A percentile compares a stretch with the other conserved stretches of the same genome.
Conservation (phyloP, 1,139 yeast species). For the Pichia terricola region DNA sequence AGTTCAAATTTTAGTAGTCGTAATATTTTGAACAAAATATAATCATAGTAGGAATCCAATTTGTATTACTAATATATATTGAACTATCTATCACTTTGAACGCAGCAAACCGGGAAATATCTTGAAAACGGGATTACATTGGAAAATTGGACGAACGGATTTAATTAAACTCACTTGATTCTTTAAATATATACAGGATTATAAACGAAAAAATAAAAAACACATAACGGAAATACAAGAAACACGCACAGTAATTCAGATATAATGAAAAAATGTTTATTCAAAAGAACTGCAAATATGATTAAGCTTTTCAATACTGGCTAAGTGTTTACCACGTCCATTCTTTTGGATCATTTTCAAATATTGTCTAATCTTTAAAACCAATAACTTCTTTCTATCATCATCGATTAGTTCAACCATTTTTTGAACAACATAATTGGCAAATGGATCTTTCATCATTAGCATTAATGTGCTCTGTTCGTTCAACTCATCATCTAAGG, state of each 20-base stretch:
- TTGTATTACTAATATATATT: too few relatives aligned
- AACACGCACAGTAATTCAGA: not conserved
- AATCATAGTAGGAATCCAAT: too few relatives aligned
- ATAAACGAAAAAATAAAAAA: not conserved
- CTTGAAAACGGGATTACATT: too few relatives aligned
- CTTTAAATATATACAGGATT: too few relatives aligned
- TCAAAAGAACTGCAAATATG: slow-evolving; percentile 30
- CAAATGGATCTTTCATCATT: slow-evolving; percentile 98
- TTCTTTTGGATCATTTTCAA: slow-evolving; percentile 50
- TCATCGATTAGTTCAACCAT: slow-evolving; percentile 75
- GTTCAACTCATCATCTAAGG: slow-evolving; percentile 36
- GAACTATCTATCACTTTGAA: too few relatives aligned
- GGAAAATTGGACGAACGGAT: too few relatives aligned
- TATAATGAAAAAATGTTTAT: not conserved
- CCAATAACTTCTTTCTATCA: slow-evolving; percentile 52
- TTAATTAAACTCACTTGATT: too few relatives aligned
- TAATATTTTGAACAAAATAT: too few relatives aligned
- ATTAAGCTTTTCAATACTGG: slow-evolving; percentile 75
- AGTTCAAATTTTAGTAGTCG: too few relatives aligned
- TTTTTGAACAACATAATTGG: slow-evolving; percentile 93
- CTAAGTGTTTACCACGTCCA: slow-evolving; percentile 72
- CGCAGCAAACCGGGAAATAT: too few relatives aligned
- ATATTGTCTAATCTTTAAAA: slow-evolving; percentile 52
- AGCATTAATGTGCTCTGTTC: slow-evolving; percentile 59
- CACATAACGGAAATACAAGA: not conserved